phyloP scores from a whole-genome alignment of 208 protist species.

The Naegleria lovaniensis region DNA sequence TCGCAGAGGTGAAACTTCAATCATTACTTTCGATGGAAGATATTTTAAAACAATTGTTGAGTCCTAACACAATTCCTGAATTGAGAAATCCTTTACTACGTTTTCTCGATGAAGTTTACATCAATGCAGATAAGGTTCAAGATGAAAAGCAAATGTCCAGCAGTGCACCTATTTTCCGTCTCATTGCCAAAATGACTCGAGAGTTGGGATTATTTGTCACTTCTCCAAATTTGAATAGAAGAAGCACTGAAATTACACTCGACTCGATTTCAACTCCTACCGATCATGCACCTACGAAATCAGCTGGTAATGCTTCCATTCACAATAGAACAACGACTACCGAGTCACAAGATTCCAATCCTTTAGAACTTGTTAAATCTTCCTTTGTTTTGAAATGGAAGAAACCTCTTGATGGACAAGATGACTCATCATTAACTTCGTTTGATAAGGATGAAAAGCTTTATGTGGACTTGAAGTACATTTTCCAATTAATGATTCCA shows the following conservation, averaged over 20 bases:
- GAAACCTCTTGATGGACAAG: background rate
- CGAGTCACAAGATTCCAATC: background rate
- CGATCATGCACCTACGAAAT: background rate
- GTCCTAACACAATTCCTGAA: background rate
- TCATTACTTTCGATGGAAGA: background rate
- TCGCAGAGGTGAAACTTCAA: conserved; percentile 3
- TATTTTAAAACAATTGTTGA: background rate
- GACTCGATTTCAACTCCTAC: background rate
- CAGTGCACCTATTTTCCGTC: background rate
- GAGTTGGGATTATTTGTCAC: background rate
- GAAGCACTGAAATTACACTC: background rate
- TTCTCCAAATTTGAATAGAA: background rate
- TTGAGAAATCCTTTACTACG: background rate
- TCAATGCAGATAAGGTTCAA: conserved; percentile 16
- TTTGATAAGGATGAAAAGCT: background rate
- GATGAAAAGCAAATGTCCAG: background rate
- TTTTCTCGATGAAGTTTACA: conserved; percentile 15
- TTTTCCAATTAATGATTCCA: background rate
- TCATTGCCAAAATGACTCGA: background rate
- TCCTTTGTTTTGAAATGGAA: background rate
- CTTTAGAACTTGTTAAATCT: background rate
- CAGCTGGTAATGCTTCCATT: background rate
- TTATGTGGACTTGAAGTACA: background rate
- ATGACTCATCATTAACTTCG: background rate
- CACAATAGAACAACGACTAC: background rate